phyloP scores from a whole-genome alignment of 257 asterid genomes.

The Solanum neorickii region DNA sequence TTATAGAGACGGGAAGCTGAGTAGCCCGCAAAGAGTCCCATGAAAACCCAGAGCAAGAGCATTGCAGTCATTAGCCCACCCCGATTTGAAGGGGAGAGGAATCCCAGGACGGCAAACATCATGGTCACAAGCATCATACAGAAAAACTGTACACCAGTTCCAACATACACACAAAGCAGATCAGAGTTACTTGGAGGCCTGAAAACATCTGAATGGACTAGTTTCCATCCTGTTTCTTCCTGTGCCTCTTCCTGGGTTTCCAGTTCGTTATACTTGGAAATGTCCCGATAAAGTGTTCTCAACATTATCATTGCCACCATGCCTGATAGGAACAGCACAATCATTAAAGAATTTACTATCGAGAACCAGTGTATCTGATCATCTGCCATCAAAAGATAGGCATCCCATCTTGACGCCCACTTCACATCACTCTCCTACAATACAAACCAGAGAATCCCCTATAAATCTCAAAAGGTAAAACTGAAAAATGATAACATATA shows the following conservation, averaged over 20 bases:
- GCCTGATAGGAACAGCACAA: constrained; percentile 76
- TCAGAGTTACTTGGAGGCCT: constrained; percentile 54
- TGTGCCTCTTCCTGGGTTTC: constrained; percentile 81
- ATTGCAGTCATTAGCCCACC: constrained; percentile 87
- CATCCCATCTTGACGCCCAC: constrained; percentile 90
- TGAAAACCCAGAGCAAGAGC: constrained; percentile 69
- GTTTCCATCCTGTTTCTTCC: constrained; percentile 77
- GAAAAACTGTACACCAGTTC: constrained; percentile 65
- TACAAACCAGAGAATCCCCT: not conserved
- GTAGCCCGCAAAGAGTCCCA: constrained; percentile 68
- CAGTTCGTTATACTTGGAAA: constrained; percentile 62
- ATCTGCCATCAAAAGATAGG: constrained; percentile 63
- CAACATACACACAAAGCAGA: constrained; percentile 56
- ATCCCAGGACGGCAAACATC: constrained; percentile 65
- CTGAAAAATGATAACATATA: not conserved
- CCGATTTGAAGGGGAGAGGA: constrained; percentile 68
- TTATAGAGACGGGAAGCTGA: constrained; percentile 56
- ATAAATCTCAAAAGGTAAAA: not conserved
- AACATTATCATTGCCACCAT: constrained; percentile 83
- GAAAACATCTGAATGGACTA: constrained; percentile 68
- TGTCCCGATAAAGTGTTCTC: constrained; percentile 65
- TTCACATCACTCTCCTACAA: constrained; percentile 70
- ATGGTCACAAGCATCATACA: constrained; percentile 55
- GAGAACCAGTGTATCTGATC: constrained; percentile 88
- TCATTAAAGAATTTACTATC: constrained; percentile 63